A percentile compares a stretch with the other conserved stretches of the same genome.
These are phyloP conservation scores for Penicillium thymicola DNA, from an alignment of 2,329 filamentous ascomycete genomes.

Conservation along the genomic window DNA sequence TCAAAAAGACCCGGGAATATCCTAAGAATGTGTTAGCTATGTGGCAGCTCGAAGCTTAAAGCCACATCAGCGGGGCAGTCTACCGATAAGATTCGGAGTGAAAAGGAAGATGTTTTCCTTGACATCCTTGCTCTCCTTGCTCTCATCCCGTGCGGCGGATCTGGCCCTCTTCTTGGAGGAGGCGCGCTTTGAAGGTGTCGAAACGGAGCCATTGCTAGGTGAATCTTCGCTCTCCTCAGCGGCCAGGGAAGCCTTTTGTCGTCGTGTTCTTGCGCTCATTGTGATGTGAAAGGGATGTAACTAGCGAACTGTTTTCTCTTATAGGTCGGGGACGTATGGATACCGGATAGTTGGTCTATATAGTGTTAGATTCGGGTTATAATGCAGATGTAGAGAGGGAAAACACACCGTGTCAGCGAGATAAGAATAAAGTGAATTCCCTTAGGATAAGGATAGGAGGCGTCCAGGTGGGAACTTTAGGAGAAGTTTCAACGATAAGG, in stretches of 20 bases:
- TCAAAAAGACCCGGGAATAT: conserved; percentile 74
- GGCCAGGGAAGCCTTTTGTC: conserved; percentile 38
- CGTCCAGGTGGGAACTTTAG: neutral
- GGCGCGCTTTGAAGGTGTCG: conserved; percentile 30
- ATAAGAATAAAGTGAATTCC: conserved; percentile 1
- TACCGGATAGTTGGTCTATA: neutral
- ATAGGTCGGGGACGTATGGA: neutral
- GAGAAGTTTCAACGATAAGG: neutral
- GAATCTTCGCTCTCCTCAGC: conserved; percentile 33
- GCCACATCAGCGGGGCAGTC: conserved; percentile 22
- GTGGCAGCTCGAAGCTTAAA: neutral
- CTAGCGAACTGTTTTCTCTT: neutral
- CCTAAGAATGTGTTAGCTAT: conserved; percentile 48
- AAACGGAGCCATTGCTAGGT: conserved; percentile 29
- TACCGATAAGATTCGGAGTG: conserved; percentile 78
- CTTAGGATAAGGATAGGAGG: conserved; percentile 6
- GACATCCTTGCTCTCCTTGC: conserved; percentile 57
- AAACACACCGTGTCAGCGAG: neutral
- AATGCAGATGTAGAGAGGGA: neutral
- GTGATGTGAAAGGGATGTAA: conserved; percentile 8
- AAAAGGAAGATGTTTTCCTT: conserved; percentile 78
- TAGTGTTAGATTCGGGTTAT: neutral
- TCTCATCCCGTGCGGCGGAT: conserved; percentile 29
- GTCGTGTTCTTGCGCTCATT: conserved; percentile 41
- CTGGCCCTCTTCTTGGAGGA: conserved; percentile 29